Percentiles rank a stretch among this genome's conserved stretches.
Evolutionary conservation across 2,329 filamentous ascomycete genomes (phyloP).

Genomic region (Aureobasidium sp.): DNA sequence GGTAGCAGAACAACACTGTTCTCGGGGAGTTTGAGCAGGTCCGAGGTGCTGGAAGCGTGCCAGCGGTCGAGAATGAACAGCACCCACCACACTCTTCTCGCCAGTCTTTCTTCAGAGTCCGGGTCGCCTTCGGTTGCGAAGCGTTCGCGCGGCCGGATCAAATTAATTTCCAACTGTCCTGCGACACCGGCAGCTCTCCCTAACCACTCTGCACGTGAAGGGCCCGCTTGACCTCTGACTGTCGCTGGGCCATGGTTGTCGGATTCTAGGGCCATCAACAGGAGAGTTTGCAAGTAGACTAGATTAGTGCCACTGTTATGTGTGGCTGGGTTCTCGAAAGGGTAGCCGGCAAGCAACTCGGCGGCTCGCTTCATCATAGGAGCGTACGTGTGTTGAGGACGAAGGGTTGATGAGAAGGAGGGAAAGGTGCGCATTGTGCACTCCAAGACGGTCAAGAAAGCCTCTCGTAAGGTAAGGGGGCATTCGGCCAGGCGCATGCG

Average conservation of each 20-base stretch:
- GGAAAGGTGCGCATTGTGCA: constrained; percentile 49
- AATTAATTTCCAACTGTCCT: constrained; percentile 55
- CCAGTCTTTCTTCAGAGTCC: constrained; percentile 54
- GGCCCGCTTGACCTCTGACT: constrained; percentile 36
- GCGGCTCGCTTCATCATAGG: constrained; percentile 33
- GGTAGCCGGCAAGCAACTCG: constrained; percentile 35
- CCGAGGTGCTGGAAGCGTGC: constrained; percentile 60
- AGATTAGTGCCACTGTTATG: constrained; percentile 36
- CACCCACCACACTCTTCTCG: constrained; percentile 61
- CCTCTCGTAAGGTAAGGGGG: constrained; percentile 49
- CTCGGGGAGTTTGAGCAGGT: constrained; percentile 54
- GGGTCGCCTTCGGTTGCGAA: constrained; percentile 38
- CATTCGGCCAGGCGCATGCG: constrained; percentile 49
- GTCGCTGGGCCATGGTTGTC: constrained; percentile 47
- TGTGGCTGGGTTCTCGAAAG: constrained; percentile 35
- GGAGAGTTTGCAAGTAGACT: constrained; percentile 56
- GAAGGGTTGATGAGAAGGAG: constrained; percentile 25
- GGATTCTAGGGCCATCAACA: constrained; percentile 58
- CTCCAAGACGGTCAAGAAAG: constrained; percentile 55
- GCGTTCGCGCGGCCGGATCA: constrained; percentile 34
- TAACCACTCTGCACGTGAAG: constrained; percentile 48
- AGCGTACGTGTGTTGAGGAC: constrained; percentile 26
- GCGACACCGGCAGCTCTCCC: constrained; percentile 57
- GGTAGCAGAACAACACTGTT: constrained; percentile 51
- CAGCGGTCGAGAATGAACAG: constrained; percentile 63